Evolutionary conservation across 2,329 filamentous ascomycete genomes (phyloP), one percentile per base, ranked within the genome.

Genomic region (Penicillium vulpinum): DNA sequence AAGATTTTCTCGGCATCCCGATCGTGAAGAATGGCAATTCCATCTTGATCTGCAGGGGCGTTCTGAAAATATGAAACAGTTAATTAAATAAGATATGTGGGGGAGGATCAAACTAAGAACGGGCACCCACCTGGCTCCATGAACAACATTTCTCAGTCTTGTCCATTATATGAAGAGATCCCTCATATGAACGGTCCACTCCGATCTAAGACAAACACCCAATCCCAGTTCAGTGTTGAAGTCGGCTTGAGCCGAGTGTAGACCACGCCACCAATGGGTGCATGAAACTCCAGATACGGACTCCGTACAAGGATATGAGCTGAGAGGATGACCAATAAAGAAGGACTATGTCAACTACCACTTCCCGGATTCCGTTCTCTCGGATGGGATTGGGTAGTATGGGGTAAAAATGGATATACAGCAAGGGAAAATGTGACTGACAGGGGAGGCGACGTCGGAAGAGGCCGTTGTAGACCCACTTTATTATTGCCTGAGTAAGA

Each of bases 1-100:
- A 75, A 66, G 29, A 69, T 65, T 50, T 68, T 56, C 22, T 69
- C 63, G 26, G 70, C 72, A 61, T 73, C 71, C 21, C 61, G 55
- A 54, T 75, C 73, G 35, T 62, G 64, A 21, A 75, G 66, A 31
- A 73, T 56, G 40, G 49, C 60, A 22, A 62, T 53, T 6, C 65
- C 58, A 38, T 64, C 62, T 10, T 46, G 44, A 18, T 65, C 60
- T 2, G 51, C 13, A 26, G 5, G 16, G 54, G 13, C 56, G 46
- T 21, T 56, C 45, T 52, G 33, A 38, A n/a, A n/a, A 29, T 21
- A 8, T 22, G 22, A 24, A 39, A 39, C 15, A 8, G 57, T 67
- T 70, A 58, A 24, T 35, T 28, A 16, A 51, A 24, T 2, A 8
- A 16, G 6, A 43, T 11, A 46, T n/a, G 21, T 33, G 44, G 15